Evolutionary conservation across 1,284 basidiomycete genomes (phyloP), one percentile per base, ranked within the genome.

Genomic region (Thelephora terrestris): DNA sequence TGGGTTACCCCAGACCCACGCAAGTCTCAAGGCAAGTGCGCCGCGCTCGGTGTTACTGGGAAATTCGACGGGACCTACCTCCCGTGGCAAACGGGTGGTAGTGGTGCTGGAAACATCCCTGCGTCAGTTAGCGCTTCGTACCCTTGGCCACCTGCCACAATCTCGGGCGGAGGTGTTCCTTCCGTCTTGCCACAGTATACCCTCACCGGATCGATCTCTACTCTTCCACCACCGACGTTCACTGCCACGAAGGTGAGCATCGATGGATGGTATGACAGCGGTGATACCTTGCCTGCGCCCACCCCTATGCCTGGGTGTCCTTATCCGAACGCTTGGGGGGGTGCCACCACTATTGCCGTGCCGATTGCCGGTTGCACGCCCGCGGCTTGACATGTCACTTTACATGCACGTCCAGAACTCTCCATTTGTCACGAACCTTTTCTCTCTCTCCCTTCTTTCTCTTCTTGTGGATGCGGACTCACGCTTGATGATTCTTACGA

Each of bases 1-100:
- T 94, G 81, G 80, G 82, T 92, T 53, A 88, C 90, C 14, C 68
- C 64, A 0, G 87, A 94, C 64, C 91, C 91, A 18, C 74, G 90
- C 51, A 62, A 61, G 16, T 76, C 81, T 2, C 47, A 69, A 20
- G 91, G 91, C 23, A 75, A 68, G 29, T 95, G 91, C 61, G 70
- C 64, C 29, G 63, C 71, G 4, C 64, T 81, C 44, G 73, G 79
- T 27, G 71, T 75, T 5, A 72, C 73, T 3, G 58, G 63, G 14
- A 59, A 62, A 9, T 90, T 85, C 59, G 61, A 71, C 57, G 79
- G 79, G 6, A 70, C 69, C 1, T 83, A 79, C 69, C 59, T 73
- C 58, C 50, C 79, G 9, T 91, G 83, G 74, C 82, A 85, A 63
- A 91, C 85, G 0, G 88, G 85, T n/a, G 39, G 16, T 6, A 67